Percentiles rank a stretch among this genome's conserved stretches.
Evolutionary conservation across 768 basidiomycete species (phyloP).

Genomic region (Hygrophorus russula): DNA sequence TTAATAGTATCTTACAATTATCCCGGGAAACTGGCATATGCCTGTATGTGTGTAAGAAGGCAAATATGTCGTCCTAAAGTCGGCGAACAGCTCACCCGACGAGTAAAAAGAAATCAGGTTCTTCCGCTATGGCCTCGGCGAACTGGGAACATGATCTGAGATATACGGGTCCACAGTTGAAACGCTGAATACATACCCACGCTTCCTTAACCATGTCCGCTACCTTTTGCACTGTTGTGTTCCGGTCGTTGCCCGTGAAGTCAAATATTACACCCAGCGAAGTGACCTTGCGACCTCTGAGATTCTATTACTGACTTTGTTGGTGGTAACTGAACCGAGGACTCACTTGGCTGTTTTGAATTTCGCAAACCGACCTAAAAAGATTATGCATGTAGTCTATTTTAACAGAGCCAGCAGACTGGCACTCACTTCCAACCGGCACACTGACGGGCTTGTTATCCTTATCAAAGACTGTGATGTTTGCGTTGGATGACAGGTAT

Average conservation of each 20-base stretch:
- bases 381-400: not conserved
- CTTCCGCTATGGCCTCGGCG: slow-evolving; percentile 60
- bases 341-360: slow-evolving; percentile 64
- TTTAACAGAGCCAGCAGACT: not conserved
- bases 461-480: slow-evolving; percentile 57
- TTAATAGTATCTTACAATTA: slow-evolving; percentile 35
- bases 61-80: not conserved
- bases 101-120: slow-evolving; percentile 76
- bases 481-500: slow-evolving; percentile 78
- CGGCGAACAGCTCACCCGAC: slow-evolving; percentile 36
- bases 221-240: slow-evolving; percentile 68
- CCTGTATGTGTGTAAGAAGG: slow-evolving; percentile 20
- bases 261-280: slow-evolving; percentile 72
- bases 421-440: slow-evolving; percentile 25
- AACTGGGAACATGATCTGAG: slow-evolving; percentile 30
- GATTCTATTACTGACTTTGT: no score
- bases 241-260: slow-evolving; percentile 59
- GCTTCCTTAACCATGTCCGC: slow-evolving; percentile 66
- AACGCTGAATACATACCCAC: slow-evolving; percentile 42
- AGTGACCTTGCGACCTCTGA: slow-evolving; percentile 58
- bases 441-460: slow-evolving; percentile 23
- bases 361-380: slow-evolving; percentile 48
- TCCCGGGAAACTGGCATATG: slow-evolving; percentile 77
- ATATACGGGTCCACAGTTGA: not conserved
- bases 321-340: not conserved